phyloP scores from a whole-genome alignment of 2,329 filamentous ascomycete species.

The Rhytidhysteron rufulum region DNA sequence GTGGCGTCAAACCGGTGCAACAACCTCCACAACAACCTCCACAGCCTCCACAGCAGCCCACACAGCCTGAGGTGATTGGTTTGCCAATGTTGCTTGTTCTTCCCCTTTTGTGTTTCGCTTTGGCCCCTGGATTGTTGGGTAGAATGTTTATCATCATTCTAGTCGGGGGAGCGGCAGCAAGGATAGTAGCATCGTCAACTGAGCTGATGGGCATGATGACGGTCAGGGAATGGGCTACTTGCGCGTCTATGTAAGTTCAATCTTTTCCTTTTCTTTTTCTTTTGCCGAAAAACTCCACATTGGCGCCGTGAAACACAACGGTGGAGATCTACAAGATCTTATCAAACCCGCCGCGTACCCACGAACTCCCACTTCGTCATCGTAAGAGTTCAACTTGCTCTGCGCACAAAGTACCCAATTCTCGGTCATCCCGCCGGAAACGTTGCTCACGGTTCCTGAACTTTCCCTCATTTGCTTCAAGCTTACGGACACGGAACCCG shows the following conservation, averaged over 20 bases:
- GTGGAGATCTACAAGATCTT: not conserved
- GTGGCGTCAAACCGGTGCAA: conserved; percentile 1
- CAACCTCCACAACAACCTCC: too few species aligned
- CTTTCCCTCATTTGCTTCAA: too few species aligned
- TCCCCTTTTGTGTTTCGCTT: conserved; percentile 40
- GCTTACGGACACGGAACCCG: too few species aligned
- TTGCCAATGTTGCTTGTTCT: conserved; percentile 37
- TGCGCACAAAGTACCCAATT: too few species aligned
- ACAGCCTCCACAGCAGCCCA: too few species aligned
- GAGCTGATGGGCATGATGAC: conserved; percentile 33
- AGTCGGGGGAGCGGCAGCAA: conserved; percentile 33
- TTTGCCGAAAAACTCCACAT: too few species aligned
- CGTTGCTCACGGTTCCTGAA: too few species aligned
- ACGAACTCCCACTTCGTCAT: too few species aligned
- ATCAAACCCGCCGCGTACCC: not conserved
- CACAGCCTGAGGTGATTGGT: conserved; percentile 26
- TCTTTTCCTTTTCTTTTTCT: conserved; percentile 6
- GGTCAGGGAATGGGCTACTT: conserved; percentile 37
- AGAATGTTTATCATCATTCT: conserved; percentile 37
- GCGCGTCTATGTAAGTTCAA: conserved; percentile 37
- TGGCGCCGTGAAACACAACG: not conserved
- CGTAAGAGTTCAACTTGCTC: too few species aligned
- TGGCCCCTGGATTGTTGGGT: conserved; percentile 40
- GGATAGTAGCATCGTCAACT: conserved; percentile 30
- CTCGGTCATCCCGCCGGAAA: too few species aligned